Evolutionary conservation across 139 green algal genomes (phyloP).

Genomic region (Medakamo hakoo): DNA sequence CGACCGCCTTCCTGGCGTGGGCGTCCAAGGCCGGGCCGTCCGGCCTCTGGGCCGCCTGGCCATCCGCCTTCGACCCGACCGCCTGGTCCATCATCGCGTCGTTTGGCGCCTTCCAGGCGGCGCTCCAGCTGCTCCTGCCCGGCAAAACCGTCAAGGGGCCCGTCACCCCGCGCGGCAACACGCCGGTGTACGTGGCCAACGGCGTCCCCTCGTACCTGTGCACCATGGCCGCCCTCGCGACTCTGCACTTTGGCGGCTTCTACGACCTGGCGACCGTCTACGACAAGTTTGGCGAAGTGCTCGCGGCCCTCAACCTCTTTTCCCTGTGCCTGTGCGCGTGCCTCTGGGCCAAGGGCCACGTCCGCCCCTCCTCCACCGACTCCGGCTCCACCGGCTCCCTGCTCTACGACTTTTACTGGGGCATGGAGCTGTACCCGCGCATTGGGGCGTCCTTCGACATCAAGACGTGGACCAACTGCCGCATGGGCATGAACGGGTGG

Average conservation of each 20-base stretch:
- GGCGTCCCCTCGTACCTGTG: conserved; percentile 25
- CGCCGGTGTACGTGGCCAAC: conserved; percentile 50
- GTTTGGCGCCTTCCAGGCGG: conserved; percentile 38
- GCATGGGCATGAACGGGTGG: conserved; percentile 69
- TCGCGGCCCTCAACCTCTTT: conserved; percentile 40
- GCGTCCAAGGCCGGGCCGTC: neutral
- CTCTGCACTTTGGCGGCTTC: conserved; percentile 7
- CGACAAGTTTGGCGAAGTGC: conserved; percentile 45
- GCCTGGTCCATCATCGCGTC: conserved; percentile 21
- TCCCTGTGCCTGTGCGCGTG: conserved; percentile 38
- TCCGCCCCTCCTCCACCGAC: conserved; percentile 26
- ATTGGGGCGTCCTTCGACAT: conserved; percentile 53
- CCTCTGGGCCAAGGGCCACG: conserved; percentile 41
- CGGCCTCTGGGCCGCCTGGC: conserved; percentile 14
- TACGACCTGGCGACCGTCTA: conserved; percentile 45
- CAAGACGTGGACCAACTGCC: conserved; percentile 70
- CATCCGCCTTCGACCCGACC: conserved; percentile 6
- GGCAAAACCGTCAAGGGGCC: conserved; percentile 31
- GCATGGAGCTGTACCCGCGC: conserved; percentile 55
- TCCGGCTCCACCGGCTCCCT: conserved; percentile 38
- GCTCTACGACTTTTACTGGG: conserved; percentile 64
- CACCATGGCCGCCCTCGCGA: conserved; percentile 10
- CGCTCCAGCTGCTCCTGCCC: conserved; percentile 34
- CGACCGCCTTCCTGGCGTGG: conserved; percentile 7
- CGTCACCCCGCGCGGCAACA: conserved; percentile 42